Evolutionary conservation across 805 yeast species (phyloP), one percentile per base, ranked within the genome.

Genomic region (Ogataea glucozyma): DNA sequence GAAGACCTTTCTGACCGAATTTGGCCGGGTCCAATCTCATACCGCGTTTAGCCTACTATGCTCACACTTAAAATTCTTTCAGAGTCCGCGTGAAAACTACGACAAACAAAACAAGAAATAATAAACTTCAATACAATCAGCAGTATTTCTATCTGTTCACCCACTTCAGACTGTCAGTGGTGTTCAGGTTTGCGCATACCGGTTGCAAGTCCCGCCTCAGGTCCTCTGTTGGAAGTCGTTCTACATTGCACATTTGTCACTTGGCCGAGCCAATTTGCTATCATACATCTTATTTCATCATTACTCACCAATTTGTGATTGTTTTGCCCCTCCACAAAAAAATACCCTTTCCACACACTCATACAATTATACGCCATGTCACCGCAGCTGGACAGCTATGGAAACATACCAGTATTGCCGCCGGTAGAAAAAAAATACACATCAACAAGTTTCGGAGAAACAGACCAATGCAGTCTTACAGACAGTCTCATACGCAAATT

Each of bases 401-500:
- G 35, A 12, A 31, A 31, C 19, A 22, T 34, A 14, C 38, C 38
- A 23, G 27, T 21, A 14, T 23, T 34, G 22, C 38, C 38, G 38
- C 38, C 38, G 29, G 38, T 11, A 7, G 29, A 16, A 14, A 34
- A 34, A 34, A 14, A 13, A 17, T 24, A 24, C 38, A 23, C 30
- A 9, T 23, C 24, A 17, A 16, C 17, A 14, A 24, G 9, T 23
- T n/a, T 13, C 12, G 18, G 18, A 29, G 38, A 34, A 13, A 34
- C 49, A 6, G 56, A 52, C 21, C 37, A 38, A 2, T 26, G 24
- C 19, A 49, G 52, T 31, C 41, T 52, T 14, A 52, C 56, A 10
- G 50, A 49, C 33, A 47, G 52, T 19, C 31, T 52, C 31, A 38
- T 52, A 16, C 47, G 41, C 14, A 47, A 46, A 20, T 47, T 52